Percentiles rank a stretch among this genome's conserved stretches.
phyloP scores from a whole-genome alignment of 495 filamentous ascomycete genomes.

The Hypoxylon lenormandii region DNA sequence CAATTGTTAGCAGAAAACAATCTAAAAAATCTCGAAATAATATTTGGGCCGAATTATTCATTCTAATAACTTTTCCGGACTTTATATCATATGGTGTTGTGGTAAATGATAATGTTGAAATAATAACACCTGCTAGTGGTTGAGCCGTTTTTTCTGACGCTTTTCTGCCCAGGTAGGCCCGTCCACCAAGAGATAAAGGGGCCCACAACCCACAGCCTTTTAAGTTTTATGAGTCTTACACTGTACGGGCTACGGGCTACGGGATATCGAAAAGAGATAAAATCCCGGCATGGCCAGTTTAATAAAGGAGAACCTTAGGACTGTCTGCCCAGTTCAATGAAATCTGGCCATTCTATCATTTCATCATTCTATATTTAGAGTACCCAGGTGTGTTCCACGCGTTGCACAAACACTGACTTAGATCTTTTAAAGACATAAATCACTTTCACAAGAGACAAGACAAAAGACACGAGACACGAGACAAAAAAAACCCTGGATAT shows the following conservation, averaged over 20 bases:
- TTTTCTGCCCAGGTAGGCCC: too few relatives aligned
- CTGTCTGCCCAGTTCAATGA: background rate
- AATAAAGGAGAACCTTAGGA: constrained; percentile 2
- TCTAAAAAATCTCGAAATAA: too few relatives aligned
- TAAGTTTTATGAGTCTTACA: constrained; percentile 1
- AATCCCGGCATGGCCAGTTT: background rate
- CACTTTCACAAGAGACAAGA: background rate
- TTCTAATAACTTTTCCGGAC: too few relatives aligned
- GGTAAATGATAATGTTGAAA: too few relatives aligned
- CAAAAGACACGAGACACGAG: too few relatives aligned
- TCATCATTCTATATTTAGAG: constrained; percentile 31
- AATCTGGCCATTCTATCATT: constrained; percentile 14
- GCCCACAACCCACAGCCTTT: constrained; percentile 1
- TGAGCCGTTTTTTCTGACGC: too few relatives aligned
- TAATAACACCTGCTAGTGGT: too few relatives aligned
- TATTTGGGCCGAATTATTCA: too few relatives aligned
- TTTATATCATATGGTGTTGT: too few relatives aligned
- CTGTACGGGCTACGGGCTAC: too few relatives aligned
- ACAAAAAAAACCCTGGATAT: too few relatives aligned
- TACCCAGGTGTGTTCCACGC: background rate
- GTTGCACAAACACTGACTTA: background rate
- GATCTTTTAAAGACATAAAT: background rate
- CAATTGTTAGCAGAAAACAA: too few relatives aligned
- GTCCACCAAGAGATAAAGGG: constrained; percentile 4
- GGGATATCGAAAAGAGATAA: background rate